Percentiles rank a stretch among this genome's conserved stretches.
phyloP scores from a whole-genome alignment of 208 protist species.

The Wallacemonas sp. region DNA sequence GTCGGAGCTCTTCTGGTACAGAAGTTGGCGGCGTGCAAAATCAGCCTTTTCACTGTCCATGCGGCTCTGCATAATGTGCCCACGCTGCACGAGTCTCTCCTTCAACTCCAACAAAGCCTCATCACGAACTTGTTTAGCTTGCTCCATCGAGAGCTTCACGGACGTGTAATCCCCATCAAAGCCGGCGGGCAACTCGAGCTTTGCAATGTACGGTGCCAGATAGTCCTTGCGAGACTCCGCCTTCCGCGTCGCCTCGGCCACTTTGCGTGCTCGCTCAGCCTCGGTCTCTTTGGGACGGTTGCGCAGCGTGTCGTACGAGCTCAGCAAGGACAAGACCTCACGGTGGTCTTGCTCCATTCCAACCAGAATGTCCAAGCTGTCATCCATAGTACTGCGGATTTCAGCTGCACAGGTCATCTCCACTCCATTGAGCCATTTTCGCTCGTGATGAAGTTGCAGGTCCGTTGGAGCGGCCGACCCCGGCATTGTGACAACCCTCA shows the following conservation, averaged over 20 bases:
- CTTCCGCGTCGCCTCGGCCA: slow-evolving; percentile 64
- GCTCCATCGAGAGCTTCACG: slow-evolving; percentile 64
- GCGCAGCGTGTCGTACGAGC: slow-evolving; percentile 87
- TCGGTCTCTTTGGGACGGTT: slow-evolving; percentile 87
- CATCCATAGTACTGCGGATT: slow-evolving; percentile 51
- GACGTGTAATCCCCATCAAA: slow-evolving; percentile 81
- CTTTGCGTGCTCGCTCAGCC: slow-evolving; percentile 60
- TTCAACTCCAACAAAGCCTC: slow-evolving; percentile 86
- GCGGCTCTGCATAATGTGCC: slow-evolving; percentile 88
- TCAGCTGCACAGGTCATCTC: slow-evolving; percentile 64
- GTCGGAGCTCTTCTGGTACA: slow-evolving; percentile 76
- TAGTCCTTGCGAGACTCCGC: slow-evolving; percentile 87
- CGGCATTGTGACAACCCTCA: slow-evolving; percentile 66
- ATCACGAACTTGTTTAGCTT: slow-evolving; percentile 84
- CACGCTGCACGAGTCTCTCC: slow-evolving; percentile 89
- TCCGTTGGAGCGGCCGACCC: slow-evolving; percentile 65
- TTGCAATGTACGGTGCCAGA: slow-evolving; percentile 89
- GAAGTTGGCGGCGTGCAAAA: slow-evolving; percentile 65
- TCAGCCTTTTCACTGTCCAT: slow-evolving; percentile 91
- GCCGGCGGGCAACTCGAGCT: slow-evolving; percentile 58
- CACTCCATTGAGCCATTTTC: slow-evolving; percentile 72
- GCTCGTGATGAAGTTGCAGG: slow-evolving; percentile 78
- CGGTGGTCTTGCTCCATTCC: slow-evolving; percentile 44
- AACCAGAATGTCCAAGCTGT: slow-evolving; percentile 63
- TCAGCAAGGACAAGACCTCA: slow-evolving; percentile 43